A percentile compares a stretch with the other conserved stretches of the same genome.
These are phyloP conservation scores for Suhomyces sp. DNA, from an alignment of 805 yeast species.

Conservation along the genomic window DNA sequence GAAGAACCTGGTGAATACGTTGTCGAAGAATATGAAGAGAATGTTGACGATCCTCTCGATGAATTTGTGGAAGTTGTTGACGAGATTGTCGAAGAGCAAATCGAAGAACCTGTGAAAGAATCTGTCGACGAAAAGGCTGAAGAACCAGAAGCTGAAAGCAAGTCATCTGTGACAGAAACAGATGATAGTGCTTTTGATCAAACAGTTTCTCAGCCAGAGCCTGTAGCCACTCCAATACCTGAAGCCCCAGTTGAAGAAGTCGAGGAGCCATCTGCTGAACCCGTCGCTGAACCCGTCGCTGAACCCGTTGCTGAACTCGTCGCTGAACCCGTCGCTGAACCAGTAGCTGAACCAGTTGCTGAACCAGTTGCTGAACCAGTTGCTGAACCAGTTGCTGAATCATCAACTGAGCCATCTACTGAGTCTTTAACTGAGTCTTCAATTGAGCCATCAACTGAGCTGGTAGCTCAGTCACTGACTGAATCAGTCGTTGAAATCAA, in stretches of 20 bases:
- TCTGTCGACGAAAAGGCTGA: not conserved
- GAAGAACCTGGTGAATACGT: not conserved
- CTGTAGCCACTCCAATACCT: not conserved
- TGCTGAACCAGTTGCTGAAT: not conserved
- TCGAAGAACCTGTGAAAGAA: constrained; percentile 4
- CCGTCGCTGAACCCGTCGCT: constrained; percentile 4
- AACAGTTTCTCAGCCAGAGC: not conserved
- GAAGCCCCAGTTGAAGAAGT: not conserved
- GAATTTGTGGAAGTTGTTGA: not conserved
- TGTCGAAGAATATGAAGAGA: not conserved
- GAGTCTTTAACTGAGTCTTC: too few species aligned
- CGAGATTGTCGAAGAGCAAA: not conserved
- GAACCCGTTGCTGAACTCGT: not conserved
- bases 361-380: constrained; percentile 4
- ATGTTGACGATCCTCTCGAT: not conserved
- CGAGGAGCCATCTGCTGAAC: not conserved
- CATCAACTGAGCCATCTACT: not conserved
- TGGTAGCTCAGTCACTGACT: not conserved
- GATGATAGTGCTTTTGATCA: not conserved
- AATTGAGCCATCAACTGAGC: too few species aligned
- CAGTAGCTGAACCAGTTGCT: constrained; percentile 5
- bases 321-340: not conserved
- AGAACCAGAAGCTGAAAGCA: not conserved
- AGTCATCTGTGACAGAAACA: not conserved
- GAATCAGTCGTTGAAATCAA: not conserved